A percentile compares a stretch with the other conserved stretches of the same genome.
Evolutionary conservation across 352 stramenopile genomes (phyloP).

Genomic region (Aphanomyces cochlioides): DNA sequence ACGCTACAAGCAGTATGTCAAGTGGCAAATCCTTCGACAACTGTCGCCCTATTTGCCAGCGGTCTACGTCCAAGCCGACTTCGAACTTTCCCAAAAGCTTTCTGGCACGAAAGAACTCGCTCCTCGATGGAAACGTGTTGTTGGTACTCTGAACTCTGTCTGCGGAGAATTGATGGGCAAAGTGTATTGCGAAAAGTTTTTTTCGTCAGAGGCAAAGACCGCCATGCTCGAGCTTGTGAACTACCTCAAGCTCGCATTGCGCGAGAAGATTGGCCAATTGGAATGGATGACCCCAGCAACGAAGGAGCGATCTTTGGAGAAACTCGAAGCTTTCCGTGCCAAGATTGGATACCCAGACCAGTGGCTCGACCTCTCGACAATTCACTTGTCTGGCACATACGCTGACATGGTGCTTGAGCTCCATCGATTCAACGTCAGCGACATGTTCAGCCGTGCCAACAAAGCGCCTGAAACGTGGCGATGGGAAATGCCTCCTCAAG

Average conservation of each 20-base stretch:
- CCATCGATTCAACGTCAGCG: slow-evolving; percentile 23
- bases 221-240: slow-evolving; percentile 81
- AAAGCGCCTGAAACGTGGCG: slow-evolving; percentile 51
- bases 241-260: slow-evolving; percentile 75
- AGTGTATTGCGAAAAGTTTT: slow-evolving; percentile 60
- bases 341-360: slow-evolving; percentile 70
- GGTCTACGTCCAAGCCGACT: slow-evolving; percentile 78
- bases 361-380: slow-evolving; percentile 40
- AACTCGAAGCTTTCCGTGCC: slow-evolving; percentile 80
- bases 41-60: slow-evolving; percentile 8
- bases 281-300: slow-evolving; percentile 89
- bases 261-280: slow-evolving; percentile 65
- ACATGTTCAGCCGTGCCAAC: slow-evolving; percentile 42
- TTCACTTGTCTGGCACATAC: slow-evolving; percentile 35
- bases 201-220: slow-evolving; percentile 51
- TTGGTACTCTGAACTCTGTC: slow-evolving; percentile 56
- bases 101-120: slow-evolving; percentile 82
- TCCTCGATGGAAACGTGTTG: slow-evolving; percentile 87
- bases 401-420: slow-evolving; percentile 23
- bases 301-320: slow-evolving; percentile 73
- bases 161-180: slow-evolving; percentile 64
- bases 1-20: slow-evolving; percentile 19
- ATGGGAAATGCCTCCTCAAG: slow-evolving; percentile 90
- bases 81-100: slow-evolving; percentile 85
- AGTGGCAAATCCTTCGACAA: slow-evolving; percentile 20